Evolutionary conservation across 768 basidiomycete genomes (phyloP).

Genomic region (Gelatoporia subvermispora): DNA sequence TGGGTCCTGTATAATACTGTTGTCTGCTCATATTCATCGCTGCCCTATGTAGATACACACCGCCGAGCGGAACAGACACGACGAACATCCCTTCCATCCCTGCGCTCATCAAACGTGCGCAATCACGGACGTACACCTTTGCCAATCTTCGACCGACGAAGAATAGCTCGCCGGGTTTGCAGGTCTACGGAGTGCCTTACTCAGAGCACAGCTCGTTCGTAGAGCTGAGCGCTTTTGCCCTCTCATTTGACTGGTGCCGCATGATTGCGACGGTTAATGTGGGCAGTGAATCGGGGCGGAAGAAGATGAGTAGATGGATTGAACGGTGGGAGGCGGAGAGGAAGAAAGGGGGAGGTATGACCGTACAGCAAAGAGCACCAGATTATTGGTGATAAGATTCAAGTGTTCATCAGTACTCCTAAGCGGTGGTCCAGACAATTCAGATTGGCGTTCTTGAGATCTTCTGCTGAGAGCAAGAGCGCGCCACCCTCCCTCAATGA

Average conservation of each 20-base stretch:
- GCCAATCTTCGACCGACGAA: conserved; percentile 62
- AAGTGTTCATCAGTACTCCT: too few species aligned
- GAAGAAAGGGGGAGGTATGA: conserved; percentile 40
- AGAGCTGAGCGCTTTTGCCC: conserved; percentile 91
- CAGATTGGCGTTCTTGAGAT: too few species aligned
- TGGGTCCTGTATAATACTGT: neutral
- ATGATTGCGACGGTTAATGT: conserved; percentile 98
- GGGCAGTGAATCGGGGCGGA: conserved; percentile 63
- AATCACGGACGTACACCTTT: conserved; percentile 64
- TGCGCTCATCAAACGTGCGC: conserved; percentile 62
- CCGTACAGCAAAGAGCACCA: conserved; percentile 32
- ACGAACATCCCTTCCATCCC: conserved; percentile 50
- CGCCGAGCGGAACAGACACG: conserved; percentile 57
- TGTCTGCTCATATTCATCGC: neutral
- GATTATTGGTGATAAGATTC: conserved; percentile 52
- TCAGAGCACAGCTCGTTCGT: conserved; percentile 97
- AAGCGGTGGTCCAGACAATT: too few species aligned
- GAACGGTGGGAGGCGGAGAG: conserved; percentile 84
- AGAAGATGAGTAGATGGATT: conserved; percentile 88
- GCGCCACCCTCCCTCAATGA: too few species aligned
- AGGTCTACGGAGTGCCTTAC: conserved; percentile 83
- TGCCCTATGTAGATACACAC: conserved; percentile 49
- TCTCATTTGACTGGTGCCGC: conserved; percentile 77
- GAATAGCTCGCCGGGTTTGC: conserved; percentile 64
- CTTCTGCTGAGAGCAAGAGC: too few species aligned